These are phyloP conservation scores for Sparassis latifolia DNA, from an alignment of 1,284 basidiomycete species.

Conservation along the genomic window DNA sequence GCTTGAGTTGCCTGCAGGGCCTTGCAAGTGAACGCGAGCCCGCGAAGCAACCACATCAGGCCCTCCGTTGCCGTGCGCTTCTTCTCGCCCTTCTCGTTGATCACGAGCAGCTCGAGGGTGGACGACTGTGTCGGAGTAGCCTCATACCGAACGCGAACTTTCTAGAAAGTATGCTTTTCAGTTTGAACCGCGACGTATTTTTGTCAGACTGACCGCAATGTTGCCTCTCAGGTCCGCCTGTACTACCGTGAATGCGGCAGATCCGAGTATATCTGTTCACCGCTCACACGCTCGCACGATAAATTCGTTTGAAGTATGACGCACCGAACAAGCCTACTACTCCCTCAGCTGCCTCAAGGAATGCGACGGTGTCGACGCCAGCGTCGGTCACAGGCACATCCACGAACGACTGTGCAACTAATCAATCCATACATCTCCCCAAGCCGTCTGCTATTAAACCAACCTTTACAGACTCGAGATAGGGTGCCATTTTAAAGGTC, in stretches of 20 bases:
- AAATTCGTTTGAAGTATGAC: conserved; percentile 18
- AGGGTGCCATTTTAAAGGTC: conserved; percentile 63
- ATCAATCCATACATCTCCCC: neutral
- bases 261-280: conserved; percentile 77
- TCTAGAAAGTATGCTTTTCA: conserved; percentile 43
- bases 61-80: conserved; percentile 87
- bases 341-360: conserved; percentile 87
- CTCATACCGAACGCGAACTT: conserved; percentile 81
- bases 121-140: conserved; percentile 56
- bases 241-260: conserved; percentile 81
- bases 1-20: conserved; percentile 72
- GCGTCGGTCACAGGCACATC: conserved; percentile 84
- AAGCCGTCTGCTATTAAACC: conserved; percentile 11
- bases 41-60: conserved; percentile 87
- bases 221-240: conserved; percentile 90
- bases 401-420: conserved; percentile 66
- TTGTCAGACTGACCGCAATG: conserved; percentile 61
- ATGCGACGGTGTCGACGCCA: conserved; percentile 85
- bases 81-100: conserved; percentile 84
- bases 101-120: conserved; percentile 84
- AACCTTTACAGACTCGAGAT: conserved; percentile 81
- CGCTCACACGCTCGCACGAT: neutral
- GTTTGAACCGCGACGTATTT: neutral
- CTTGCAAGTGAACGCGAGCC: conserved; percentile 86
- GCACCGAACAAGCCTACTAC: conserved; percentile 89